Evolutionary conservation across 2,329 filamentous ascomycete species (phyloP).

Genomic region (Microdochium trichocladiopsis): DNA sequence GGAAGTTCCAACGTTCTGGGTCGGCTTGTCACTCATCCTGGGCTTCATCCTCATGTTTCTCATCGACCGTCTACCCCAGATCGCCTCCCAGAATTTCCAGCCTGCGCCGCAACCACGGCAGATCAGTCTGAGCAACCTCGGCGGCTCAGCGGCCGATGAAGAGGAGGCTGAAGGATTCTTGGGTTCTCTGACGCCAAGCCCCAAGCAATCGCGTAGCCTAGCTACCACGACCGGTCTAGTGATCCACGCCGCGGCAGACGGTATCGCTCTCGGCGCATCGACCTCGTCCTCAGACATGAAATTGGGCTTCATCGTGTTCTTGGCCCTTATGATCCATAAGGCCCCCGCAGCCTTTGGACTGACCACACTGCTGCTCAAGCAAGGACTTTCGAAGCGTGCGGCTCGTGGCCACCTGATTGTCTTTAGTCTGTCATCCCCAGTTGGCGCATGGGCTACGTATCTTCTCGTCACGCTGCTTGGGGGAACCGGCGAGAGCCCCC

Average conservation of each 20-base stretch:
- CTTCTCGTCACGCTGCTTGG: constrained; percentile 68
- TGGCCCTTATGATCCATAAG: constrained; percentile 97
- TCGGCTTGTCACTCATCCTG: constrained; percentile 78
- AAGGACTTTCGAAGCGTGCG: constrained; percentile 81
- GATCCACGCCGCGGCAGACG: constrained; percentile 91
- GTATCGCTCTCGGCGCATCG: constrained; percentile 91
- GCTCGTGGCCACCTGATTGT: constrained; percentile 80
- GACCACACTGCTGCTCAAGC: constrained; percentile 82
- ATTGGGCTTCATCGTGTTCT: constrained; percentile 84
- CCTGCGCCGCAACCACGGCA: constrained; percentile 66
- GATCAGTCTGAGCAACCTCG: constrained; percentile 81
- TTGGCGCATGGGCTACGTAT: constrained; percentile 80
- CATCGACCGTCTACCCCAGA: constrained; percentile 76
- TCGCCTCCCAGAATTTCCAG: constrained; percentile 59
- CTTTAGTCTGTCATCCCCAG: constrained; percentile 85
- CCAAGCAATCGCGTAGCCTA: constrained; percentile 54
- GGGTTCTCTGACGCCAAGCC: constrained; percentile 48
- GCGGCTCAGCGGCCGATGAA: constrained; percentile 43
- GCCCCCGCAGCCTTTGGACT: constrained; percentile 92
- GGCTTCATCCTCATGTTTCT: constrained; percentile 97
- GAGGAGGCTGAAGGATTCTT: constrained; percentile 53
- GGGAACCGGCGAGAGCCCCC: constrained; percentile 51
- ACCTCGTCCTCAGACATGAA: constrained; percentile 66
- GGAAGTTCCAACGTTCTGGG: constrained; percentile 61
- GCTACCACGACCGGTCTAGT: constrained; percentile 92